Conservation (phyloP, 108 stramenopile genomes). For the Fistulifera pelliculosa region DNA sequence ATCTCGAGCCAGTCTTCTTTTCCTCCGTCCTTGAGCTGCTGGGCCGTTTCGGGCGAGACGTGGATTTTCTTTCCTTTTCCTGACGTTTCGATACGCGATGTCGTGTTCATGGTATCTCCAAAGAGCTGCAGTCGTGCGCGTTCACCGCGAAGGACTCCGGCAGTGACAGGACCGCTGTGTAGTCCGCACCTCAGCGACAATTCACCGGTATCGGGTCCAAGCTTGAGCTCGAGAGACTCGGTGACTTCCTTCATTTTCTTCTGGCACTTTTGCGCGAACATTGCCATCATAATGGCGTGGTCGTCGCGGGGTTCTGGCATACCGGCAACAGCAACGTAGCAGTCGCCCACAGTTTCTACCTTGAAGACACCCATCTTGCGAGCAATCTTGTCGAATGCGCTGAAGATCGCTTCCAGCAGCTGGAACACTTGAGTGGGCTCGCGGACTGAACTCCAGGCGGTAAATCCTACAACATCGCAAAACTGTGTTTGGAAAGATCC, state of each 20-base stretch:
- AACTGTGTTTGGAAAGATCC: conserved; percentile 17
- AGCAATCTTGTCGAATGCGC: conserved; percentile 38
- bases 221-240: conserved; percentile 18
- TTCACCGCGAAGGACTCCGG: conserved; percentile 16
- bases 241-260: conserved; percentile 31
- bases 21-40: conserved; percentile 18
- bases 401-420: conserved; percentile 37
- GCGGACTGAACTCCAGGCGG: conserved; percentile 39
- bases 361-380: conserved; percentile 6
- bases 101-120: conserved; percentile 33
- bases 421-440: conserved; percentile 39
- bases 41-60: conserved; percentile 26
- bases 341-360: conserved; percentile 28
- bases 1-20: conserved; percentile 15
- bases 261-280: conserved; percentile 30
- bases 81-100: conserved; percentile 37
- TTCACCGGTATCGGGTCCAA: conserved; percentile 16
- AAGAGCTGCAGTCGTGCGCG: conserved; percentile 15
- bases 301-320: conserved; percentile 42
- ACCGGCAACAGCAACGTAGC: conserved; percentile 53
- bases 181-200: conserved; percentile 14
- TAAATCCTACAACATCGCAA: conserved; percentile 26
- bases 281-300: conserved; percentile 33
- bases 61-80: conserved; percentile 27
- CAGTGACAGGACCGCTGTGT: conserved; percentile 16